Conservation (phyloP, 306 rosid species). For the Bauhinia variegata region DNA sequence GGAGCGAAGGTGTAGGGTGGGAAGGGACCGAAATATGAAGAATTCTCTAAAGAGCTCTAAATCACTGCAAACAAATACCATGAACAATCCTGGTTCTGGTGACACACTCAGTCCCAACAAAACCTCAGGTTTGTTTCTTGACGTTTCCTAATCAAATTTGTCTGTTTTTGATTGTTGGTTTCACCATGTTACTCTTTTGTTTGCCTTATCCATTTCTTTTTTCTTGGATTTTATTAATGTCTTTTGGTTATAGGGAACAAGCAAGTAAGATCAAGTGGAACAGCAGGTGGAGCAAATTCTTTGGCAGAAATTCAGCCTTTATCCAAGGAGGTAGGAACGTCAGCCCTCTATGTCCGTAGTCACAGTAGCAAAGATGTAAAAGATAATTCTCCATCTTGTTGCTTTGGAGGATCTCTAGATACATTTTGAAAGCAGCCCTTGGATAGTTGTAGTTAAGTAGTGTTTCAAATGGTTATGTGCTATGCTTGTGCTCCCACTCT, state of each 20-base stretch:
- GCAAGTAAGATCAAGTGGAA: conserved; percentile 60
- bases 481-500: conserved; percentile 1
- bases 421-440: conserved; percentile 4
- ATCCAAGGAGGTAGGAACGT: conserved; percentile 72
- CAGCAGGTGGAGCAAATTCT: conserved; percentile 47
- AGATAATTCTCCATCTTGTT: conserved; percentile 14
- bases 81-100: conserved; percentile 38
- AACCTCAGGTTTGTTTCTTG: conserved; percentile 46
- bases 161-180: too few relatives aligned
- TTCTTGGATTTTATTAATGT: too few relatives aligned
- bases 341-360: conserved; percentile 3
- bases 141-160: conserved; percentile 6
- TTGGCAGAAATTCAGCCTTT: conserved; percentile 68
- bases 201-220: too few relatives aligned
- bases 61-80: conserved; percentile 51
- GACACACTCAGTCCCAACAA: conserved; percentile 31
- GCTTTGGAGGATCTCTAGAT: conserved; percentile 14
- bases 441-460: not conserved
- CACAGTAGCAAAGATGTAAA: conserved; percentile 9
- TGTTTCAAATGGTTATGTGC: conserved; percentile 9
- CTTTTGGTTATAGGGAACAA: conserved; percentile 56
- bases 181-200: not conserved
- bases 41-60: conserved; percentile 64
- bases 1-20: conserved; percentile 79
- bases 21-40: conserved; percentile 64